phyloP scores from a whole-genome alignment of 2,329 filamentous ascomycete species.

The Gnomoniopsis sp. region DNA sequence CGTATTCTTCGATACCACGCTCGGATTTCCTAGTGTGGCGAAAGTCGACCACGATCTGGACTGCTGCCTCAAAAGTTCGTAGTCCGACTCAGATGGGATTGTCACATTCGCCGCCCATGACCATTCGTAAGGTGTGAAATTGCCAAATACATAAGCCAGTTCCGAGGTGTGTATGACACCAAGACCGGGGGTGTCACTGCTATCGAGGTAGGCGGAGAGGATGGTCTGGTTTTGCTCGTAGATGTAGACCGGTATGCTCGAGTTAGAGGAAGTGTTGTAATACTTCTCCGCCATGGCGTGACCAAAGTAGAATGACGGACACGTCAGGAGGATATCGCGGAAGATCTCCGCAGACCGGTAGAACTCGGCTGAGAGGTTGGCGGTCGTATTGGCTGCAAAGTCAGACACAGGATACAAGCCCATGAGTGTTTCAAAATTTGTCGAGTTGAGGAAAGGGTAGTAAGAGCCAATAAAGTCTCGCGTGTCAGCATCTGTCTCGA shows the following conservation, averaged over 20 bases:
- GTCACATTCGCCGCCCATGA: background rate
- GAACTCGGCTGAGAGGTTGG: background rate
- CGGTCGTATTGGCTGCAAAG: background rate
- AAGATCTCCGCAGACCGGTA: background rate
- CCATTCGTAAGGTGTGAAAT: background rate
- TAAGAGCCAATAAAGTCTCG: background rate
- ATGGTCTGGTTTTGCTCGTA: slow-evolving; percentile 5
- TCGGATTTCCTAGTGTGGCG: background rate
- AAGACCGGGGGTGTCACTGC: background rate
- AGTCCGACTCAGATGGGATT: background rate
- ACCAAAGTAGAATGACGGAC: background rate
- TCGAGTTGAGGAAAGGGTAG: background rate
- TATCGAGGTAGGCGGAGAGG: background rate
- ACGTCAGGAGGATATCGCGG: slow-evolving; percentile 1
- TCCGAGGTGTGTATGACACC: slow-evolving; percentile 1
- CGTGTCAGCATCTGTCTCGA: background rate
- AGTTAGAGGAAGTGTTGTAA: background rate
- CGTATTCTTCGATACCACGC: background rate
- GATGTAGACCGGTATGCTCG: background rate
- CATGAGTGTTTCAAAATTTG: background rate
- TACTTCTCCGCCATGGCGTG: slow-evolving; percentile 3
- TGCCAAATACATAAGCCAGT: background rate
- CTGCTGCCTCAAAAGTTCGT: background rate
- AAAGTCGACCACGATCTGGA: background rate
- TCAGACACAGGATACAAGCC: background rate